These are phyloP conservation scores for Aspergillus calidoustus DNA, from an alignment of 2,329 filamentous ascomycete species.

Conservation along the genomic window DNA sequence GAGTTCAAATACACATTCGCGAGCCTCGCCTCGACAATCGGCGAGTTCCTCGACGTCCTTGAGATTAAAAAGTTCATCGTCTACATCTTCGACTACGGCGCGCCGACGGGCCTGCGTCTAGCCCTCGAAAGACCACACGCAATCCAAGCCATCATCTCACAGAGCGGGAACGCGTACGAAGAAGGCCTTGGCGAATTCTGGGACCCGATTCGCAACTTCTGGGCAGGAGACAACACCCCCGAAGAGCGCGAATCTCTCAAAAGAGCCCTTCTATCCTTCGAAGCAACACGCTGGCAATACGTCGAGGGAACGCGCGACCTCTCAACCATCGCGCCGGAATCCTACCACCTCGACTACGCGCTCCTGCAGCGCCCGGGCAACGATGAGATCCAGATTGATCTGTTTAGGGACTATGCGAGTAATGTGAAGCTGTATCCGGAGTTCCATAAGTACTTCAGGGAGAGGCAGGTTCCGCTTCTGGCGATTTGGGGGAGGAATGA, in stretches of 20 bases:
- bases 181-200: slow-evolving; percentile 61
- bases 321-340: slow-evolving; percentile 48
- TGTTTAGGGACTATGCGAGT: slow-evolving; percentile 62
- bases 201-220: slow-evolving; percentile 53
- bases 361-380: slow-evolving; percentile 56
- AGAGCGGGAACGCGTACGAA: slow-evolving; percentile 66
- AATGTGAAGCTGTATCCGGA: slow-evolving; percentile 59
- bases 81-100: slow-evolving; percentile 69
- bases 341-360: slow-evolving; percentile 57
- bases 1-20: slow-evolving; percentile 60
- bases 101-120: slow-evolving; percentile 59
- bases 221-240: slow-evolving; percentile 44
- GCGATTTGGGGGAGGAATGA: slow-evolving; percentile 65
- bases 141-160: slow-evolving; percentile 59
- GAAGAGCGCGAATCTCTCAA: slow-evolving; percentile 44
- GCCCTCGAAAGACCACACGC: slow-evolving; percentile 55
- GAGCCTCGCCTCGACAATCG: slow-evolving; percentile 53
- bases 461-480: slow-evolving; percentile 57
- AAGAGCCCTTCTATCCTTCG: slow-evolving; percentile 40
- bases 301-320: slow-evolving; percentile 43
- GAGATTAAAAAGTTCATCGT: slow-evolving; percentile 55
- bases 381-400: slow-evolving; percentile 59
- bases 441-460: slow-evolving; percentile 61
- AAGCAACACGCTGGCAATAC: slow-evolving; percentile 53
- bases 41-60: slow-evolving; percentile 55